Evolutionary conservation across 768 basidiomycete species (phyloP).

Genomic region (Psilocybe subaeruginosa): DNA sequence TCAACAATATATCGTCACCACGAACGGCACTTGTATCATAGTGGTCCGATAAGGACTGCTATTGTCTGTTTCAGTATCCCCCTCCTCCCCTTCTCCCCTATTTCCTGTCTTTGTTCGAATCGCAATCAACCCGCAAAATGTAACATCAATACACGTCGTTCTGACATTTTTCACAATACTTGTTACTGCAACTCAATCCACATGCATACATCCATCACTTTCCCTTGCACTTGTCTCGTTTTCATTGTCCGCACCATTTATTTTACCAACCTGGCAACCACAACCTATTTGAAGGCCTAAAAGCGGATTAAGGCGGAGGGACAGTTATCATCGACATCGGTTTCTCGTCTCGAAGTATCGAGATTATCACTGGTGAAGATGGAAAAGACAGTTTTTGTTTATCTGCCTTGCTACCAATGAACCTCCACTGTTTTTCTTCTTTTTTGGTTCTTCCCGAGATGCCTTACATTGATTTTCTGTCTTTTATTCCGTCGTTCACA

Average conservation of each 20-base stretch:
- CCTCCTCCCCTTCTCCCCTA: constrained; percentile 22
- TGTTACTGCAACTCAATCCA: constrained; percentile 66
- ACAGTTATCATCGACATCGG: constrained; percentile 27
- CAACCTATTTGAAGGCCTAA: constrained; percentile 45
- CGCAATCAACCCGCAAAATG: constrained; percentile 72
- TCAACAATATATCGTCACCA: constrained; percentile 73
- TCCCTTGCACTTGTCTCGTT: constrained; percentile 67
- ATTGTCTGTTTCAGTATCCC: constrained; percentile 36
- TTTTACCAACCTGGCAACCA: constrained; percentile 48
- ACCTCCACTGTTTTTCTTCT: constrained; percentile 33
- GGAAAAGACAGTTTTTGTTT: constrained; percentile 38
- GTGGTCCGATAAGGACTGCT: constrained; percentile 35
- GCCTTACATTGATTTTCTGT: constrained; percentile 18
- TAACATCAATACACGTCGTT: constrained; percentile 75
- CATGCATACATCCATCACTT: constrained; percentile 69
- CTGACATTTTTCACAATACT: constrained; percentile 63
- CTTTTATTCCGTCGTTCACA: constrained; percentile 43
- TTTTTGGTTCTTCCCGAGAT: constrained; percentile 24
- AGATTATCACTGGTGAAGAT: constrained; percentile 27
- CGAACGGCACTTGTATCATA: constrained; percentile 65
- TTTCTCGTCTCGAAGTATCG: constrained; percentile 23
- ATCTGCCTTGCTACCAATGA: constrained; percentile 32
- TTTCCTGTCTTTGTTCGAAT: constrained; percentile 54
- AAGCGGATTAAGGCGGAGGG: constrained; percentile 31
- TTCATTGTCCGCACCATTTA: constrained; percentile 44